phyloP scores from a whole-genome alignment of 306 rosid species.

The Rosa multiflora region DNA sequence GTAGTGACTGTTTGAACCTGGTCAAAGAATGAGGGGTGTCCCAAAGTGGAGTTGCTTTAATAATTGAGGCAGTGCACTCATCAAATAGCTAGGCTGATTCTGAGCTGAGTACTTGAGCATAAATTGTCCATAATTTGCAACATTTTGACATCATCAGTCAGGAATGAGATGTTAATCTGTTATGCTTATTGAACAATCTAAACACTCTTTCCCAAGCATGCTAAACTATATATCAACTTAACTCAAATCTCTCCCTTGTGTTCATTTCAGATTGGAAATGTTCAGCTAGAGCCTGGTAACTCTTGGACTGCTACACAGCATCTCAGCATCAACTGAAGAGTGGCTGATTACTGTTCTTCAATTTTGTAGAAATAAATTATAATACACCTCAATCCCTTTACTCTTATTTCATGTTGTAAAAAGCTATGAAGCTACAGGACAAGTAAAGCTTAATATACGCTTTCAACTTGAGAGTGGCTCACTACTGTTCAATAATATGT shows the following conservation, averaged over 20 bases:
- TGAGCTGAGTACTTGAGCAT: no score
- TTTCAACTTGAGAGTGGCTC: not conserved
- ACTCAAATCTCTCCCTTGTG: not conserved
- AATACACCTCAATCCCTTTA: not conserved
- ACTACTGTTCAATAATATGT: not conserved
- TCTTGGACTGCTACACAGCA: slow-evolving; percentile 90
- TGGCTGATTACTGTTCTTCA: slow-evolving; percentile 6
- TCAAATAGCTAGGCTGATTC: not conserved
- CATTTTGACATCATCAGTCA: not conserved
- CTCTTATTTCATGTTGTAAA: slow-evolving; percentile 20
- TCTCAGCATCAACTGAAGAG: slow-evolving; percentile 59
- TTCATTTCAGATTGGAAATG: slow-evolving; percentile 63
- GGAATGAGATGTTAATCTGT: slow-evolving; percentile 11
- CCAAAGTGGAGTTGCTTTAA: not conserved
- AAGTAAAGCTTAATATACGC: not conserved
- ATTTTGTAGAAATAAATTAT: slow-evolving; percentile 29
- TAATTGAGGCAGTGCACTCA: not conserved
- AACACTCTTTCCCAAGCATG: slow-evolving; percentile 1
- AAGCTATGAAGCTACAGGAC: slow-evolving; percentile 13
- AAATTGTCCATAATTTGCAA: not conserved
- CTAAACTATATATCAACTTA: not conserved
- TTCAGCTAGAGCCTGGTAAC: slow-evolving; percentile 68
- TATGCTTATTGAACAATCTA: slow-evolving; percentile 12
- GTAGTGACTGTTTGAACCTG: not conserved
- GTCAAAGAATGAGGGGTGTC: not conserved